phyloP scores from a whole-genome alignment of 441 rosid species.

The Lepidium campestre region DNA sequence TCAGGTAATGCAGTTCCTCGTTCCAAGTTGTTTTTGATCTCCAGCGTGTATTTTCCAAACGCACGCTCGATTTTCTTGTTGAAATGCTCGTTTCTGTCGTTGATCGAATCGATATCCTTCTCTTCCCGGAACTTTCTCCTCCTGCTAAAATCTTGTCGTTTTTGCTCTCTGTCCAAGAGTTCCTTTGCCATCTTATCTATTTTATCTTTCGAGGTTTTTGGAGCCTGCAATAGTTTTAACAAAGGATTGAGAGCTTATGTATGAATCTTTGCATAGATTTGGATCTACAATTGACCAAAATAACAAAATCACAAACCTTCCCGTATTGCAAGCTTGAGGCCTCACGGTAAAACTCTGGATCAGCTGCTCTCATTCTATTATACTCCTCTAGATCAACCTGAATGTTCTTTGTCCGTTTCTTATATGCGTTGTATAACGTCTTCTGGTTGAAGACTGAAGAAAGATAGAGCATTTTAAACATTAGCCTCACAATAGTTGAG shows the following conservation, averaged over 20 bases:
- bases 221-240: constrained; percentile 46
- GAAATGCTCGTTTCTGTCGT: constrained; percentile 94
- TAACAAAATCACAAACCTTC: constrained; percentile 45
- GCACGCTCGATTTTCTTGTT: constrained; percentile 94
- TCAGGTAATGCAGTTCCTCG: constrained; percentile 93
- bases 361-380: constrained; percentile 88
- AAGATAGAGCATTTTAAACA: not conserved
- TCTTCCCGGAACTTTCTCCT: constrained; percentile 83
- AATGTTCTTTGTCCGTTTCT: constrained; percentile 74
- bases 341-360: constrained; percentile 95
- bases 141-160: constrained; percentile 72
- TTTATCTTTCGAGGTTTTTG: constrained; percentile 70
- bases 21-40: constrained; percentile 93
- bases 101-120: constrained; percentile 93
- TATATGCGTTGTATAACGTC: constrained; percentile 79
- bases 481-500: not conserved
- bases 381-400: constrained; percentile 74
- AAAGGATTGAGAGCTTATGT: not conserved
- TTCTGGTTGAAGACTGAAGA: constrained; percentile 79
- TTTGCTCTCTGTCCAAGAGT: constrained; percentile 66
- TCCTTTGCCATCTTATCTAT: constrained; percentile 83
- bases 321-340: constrained; percentile 96
- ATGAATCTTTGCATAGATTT: not conserved
- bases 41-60: constrained; percentile 81
- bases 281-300: not conserved